A percentile compares a stretch with the other conserved stretches of the same genome.
Evolutionary conservation across 495 filamentous ascomycete genomes (phyloP).

Genomic region (Sporormia fimetaria): DNA sequence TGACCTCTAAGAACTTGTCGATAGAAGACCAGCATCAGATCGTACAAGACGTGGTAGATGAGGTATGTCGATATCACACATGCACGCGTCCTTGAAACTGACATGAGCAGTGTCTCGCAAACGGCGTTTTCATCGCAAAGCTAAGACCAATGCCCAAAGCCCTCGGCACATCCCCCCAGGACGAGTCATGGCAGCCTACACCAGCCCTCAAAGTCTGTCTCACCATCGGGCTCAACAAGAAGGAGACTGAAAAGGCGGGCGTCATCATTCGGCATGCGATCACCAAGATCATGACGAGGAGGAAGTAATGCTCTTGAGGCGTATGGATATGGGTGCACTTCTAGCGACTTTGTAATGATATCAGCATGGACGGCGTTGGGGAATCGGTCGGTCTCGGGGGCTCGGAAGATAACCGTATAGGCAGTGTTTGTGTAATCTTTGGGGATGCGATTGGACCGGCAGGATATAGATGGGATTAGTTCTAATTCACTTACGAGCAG

Average conservation of each 20-base stretch:
- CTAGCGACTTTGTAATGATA: not conserved
- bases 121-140: conserved; percentile 77
- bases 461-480: no score
- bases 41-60: conserved; percentile 83
- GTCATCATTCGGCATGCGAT: conserved; percentile 81
- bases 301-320: conserved; percentile 32
- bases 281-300: conserved; percentile 66
- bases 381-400: no score
- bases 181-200: conserved; percentile 45
- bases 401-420: no score
- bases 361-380: not conserved
- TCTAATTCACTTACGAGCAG: no score
- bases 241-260: conserved; percentile 90
- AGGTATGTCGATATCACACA: conserved; percentile 45
- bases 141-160: conserved; percentile 65
- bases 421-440: no score
- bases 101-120: conserved; percentile 43
- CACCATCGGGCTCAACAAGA: conserved; percentile 74
- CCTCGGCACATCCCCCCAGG: conserved; percentile 47
- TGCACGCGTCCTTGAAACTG: conserved; percentile 36
- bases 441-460: no score
- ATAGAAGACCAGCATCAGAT: conserved; percentile 71
- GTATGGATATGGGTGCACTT: not conserved
- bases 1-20: conserved; percentile 54
- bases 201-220: conserved; percentile 86